Base-by-base conservation (phyloP, 2,329 filamentous ascomycete genomes). In the Venturia oleaginea region DNA sequence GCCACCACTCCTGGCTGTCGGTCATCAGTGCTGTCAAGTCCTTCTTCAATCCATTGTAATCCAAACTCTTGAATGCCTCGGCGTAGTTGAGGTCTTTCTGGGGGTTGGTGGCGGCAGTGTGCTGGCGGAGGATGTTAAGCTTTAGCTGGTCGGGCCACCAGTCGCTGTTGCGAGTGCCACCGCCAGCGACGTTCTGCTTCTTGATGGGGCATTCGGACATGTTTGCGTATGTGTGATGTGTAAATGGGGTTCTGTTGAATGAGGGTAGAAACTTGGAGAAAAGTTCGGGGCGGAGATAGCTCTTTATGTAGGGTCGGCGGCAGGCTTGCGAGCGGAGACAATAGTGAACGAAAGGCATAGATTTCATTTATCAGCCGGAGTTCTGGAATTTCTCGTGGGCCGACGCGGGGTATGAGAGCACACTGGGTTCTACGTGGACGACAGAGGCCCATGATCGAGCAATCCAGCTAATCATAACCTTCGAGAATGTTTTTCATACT, bases 1-100 rank as follows among this genome's bases (percentile, higher is more conserved):
- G 89, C 89, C 89, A 92, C 84, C 84, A 91, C 48, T 89, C 86
- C 77, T 92, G 86, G 2, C 88, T 91, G 73, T 90, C 85, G 62
- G 89, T 92, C 86, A 91, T 88, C 71, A 92, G 73, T 22, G 78
- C 80, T n/a, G 78, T 70, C 7, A 92, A 76, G 72, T 92, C 89
- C 76, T 89, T 86, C 84, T 92, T 92, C 69, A 92, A 76, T 32
- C 77, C 87, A 66, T 82, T 78, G 72, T 89, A 90, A 76, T 90
- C 85, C 65, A 92, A 79, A 70, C 77, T 84, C 78, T 88, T 87
- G 80, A 92, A 91, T 37, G 87, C 88, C 34, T 82, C 78, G 22
- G 82, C 81, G 76, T 92, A 92, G 79, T 91, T 84, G 71, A 91
- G 90, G 69, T 88, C 84, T 67, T 81, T 78, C 70, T 77, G 81